Evolutionary conservation across 768 basidiomycete species (phyloP).

Genomic region (Sistotremastrum suecicum): DNA sequence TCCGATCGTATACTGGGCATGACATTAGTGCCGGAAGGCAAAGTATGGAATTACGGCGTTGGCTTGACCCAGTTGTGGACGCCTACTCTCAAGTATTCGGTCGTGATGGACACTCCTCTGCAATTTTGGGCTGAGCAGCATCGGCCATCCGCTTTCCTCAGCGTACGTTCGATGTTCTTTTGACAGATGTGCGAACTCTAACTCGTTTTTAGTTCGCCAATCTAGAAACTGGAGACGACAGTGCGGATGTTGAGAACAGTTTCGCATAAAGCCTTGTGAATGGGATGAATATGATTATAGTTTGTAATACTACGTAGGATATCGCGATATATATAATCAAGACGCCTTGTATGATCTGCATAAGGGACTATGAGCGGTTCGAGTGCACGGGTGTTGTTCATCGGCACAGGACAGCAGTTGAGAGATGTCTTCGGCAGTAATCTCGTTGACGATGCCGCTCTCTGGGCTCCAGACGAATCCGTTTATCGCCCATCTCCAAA

Average conservation of each 20-base stretch:
- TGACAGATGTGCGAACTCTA: slow-evolving; percentile 2
- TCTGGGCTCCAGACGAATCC: neutral
- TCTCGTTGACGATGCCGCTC: neutral
- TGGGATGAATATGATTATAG: too few species aligned
- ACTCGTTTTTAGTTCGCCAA: slow-evolving; percentile 56
- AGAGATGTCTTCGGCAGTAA: slow-evolving; percentile 3
- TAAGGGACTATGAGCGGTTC: slow-evolving; percentile 11
- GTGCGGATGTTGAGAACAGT: slow-evolving; percentile 91
- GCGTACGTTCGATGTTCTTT: slow-evolving; percentile 33
- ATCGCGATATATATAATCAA: neutral
- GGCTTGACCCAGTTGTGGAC: slow-evolving; percentile 89
- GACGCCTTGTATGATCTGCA: neutral
- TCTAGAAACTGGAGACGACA: slow-evolving; percentile 82
- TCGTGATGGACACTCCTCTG: slow-evolving; percentile 84
- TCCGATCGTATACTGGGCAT: slow-evolving; percentile 95
- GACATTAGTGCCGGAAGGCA: slow-evolving; percentile 88
- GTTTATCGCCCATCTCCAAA: neutral
- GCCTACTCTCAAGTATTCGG: slow-evolving; percentile 62
- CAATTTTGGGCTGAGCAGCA: slow-evolving; percentile 96
- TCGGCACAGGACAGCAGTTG: neutral
- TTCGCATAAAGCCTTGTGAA: slow-evolving; percentile 44
- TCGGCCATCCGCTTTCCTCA: slow-evolving; percentile 86
- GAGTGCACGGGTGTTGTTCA: slow-evolving; percentile 23
- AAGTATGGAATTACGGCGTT: slow-evolving; percentile 94
- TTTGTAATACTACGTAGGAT: neutral